These are phyloP conservation scores for Kalaharituber pfeilii DNA, from an alignment of 2,329 filamentous ascomycete genomes.

Conservation along the genomic window DNA sequence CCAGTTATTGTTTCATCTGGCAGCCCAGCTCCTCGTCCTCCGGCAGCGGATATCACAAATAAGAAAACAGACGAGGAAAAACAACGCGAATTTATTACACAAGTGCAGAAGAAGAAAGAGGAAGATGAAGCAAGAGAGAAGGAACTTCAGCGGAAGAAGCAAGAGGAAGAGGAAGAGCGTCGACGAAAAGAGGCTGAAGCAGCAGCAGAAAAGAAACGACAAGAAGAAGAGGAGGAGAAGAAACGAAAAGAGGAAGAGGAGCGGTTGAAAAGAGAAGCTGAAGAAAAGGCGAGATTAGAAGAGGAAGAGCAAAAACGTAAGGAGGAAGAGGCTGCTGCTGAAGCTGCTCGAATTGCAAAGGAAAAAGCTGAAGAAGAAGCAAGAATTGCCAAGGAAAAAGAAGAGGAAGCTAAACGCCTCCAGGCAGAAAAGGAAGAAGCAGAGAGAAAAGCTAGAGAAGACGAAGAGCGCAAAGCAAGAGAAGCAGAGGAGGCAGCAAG, in stretches of 20 bases:
- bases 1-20: conserved; percentile 49
- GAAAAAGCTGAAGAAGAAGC: conserved; percentile 42
- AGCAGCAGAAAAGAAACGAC: not conserved
- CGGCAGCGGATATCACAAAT: conserved; percentile 47
- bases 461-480: conserved; percentile 23
- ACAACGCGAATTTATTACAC: conserved; percentile 38
- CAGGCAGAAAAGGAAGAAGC: conserved; percentile 24
- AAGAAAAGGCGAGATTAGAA: not conserved
- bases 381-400: conserved; percentile 24
- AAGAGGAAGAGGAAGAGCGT: conserved; percentile 33
- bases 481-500: conserved; percentile 21
- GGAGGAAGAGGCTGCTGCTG: conserved; percentile 27
- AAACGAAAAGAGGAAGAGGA: conserved; percentile 33
- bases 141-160: conserved; percentile 40
- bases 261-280: conserved; percentile 30
- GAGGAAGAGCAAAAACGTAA: conserved; percentile 23
- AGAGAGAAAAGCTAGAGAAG: conserved; percentile 17
- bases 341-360: conserved; percentile 31
- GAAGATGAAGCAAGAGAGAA: conserved; percentile 48
- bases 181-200: conserved; percentile 31
- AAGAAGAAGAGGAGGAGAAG: not conserved
- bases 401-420: conserved; percentile 20
- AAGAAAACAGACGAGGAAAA: conserved; percentile 50
- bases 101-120: conserved; percentile 41
- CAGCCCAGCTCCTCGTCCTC: conserved; percentile 62